A percentile compares a stretch with the other conserved stretches of the same genome.
phyloP scores from a whole-genome alignment of 1,139 yeast genomes.

The Zygosaccharomyces pseudobailii region DNA sequence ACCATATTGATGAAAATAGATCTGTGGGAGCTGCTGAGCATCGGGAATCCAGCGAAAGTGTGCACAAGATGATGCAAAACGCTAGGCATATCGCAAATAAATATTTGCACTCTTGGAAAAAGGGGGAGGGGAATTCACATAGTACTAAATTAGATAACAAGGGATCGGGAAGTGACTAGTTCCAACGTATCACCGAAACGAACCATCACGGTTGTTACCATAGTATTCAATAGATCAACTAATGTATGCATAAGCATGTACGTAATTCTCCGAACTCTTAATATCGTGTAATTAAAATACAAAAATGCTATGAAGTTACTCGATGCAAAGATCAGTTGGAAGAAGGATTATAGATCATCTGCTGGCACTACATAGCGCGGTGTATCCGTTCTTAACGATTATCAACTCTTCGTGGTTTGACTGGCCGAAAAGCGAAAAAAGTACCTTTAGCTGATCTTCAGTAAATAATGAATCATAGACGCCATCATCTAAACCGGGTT shows the following conservation, averaged over 20 bases:
- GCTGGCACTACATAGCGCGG: background rate
- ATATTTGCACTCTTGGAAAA: conserved; percentile 26
- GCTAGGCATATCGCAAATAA: conserved; percentile 25
- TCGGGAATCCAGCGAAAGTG: conserved; percentile 14
- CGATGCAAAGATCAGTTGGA: background rate
- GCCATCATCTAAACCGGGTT: background rate
- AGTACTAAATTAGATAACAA: background rate
- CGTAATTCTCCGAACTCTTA: background rate
- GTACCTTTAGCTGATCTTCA: background rate
- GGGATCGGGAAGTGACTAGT: conserved; percentile 1
- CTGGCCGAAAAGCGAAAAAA: background rate
- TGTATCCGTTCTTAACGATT: conserved; percentile 3
- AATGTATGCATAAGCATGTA: background rate
- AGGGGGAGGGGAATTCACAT: conserved; percentile 9
- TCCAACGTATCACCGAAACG: background rate
- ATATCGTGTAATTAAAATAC: background rate
- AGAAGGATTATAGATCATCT: background rate
- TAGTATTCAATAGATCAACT: background rate
- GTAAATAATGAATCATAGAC: background rate
- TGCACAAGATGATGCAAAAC: conserved; percentile 21
- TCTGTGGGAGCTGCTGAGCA: conserved; percentile 7
- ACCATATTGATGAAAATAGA: conserved; percentile 14
- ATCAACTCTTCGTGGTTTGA: background rate
- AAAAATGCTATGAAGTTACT: background rate
- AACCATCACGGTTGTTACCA: background rate